Conservation (phyloP, 2,329 filamentous ascomycete genomes). For the Berkeleyomyces basicola region DNA sequence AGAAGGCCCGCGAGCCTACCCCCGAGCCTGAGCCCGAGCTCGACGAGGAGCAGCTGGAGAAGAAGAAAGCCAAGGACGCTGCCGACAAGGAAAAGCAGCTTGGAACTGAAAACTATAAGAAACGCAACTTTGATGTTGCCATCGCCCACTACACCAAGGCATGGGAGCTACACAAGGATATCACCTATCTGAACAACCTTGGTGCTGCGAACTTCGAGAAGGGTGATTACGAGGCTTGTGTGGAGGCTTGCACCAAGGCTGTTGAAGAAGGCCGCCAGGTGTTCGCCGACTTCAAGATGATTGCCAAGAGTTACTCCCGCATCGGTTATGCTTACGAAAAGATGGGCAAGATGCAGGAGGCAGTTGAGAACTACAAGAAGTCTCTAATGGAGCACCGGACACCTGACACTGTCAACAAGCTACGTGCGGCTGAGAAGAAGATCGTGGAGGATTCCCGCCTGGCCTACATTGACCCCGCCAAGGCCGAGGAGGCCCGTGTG, state of each 20-base stretch:
- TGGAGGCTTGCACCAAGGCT: constrained; percentile 75
- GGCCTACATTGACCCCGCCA: constrained; percentile 74
- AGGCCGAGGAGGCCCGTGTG: constrained; percentile 90
- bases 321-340: constrained; percentile 93
- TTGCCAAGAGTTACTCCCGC: constrained; percentile 94
- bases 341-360: constrained; percentile 58
- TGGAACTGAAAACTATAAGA: constrained; percentile 95
- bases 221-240: constrained; percentile 75
- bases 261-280: constrained; percentile 78
- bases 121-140: constrained; percentile 86
- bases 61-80: constrained; percentile 79
- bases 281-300: constrained; percentile 92
- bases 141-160: constrained; percentile 90
- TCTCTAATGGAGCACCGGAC: constrained; percentile 94
- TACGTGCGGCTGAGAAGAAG: constrained; percentile 75
- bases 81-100: constrained; percentile 90
- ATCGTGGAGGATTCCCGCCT: constrained; percentile 60
- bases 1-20: constrained; percentile 30
- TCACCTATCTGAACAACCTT: constrained; percentile 93
- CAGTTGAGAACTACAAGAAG: constrained; percentile 80
- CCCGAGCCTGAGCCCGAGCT: constrained; percentile 49
- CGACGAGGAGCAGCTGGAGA: constrained; percentile 69
- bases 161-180: constrained; percentile 89
- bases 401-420: constrained; percentile 81
- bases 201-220: constrained; percentile 92